Evolutionary conservation across 2,329 filamentous ascomycete genomes (phyloP), one percentile per base, ranked within the genome.

Genomic region (Didymella glomerata): DNA sequence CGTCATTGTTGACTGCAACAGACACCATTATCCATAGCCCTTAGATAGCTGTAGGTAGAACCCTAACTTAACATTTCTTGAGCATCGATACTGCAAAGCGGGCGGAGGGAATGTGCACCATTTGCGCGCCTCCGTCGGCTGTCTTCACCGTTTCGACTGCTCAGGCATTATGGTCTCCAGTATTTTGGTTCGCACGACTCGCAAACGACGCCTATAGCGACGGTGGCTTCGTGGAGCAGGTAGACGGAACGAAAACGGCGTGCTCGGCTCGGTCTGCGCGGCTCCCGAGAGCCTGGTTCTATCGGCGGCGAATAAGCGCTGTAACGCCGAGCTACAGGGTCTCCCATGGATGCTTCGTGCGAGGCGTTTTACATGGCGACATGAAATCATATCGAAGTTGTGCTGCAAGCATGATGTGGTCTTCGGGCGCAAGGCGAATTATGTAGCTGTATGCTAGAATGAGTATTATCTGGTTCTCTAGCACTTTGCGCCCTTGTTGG

Each of bases 41-140:
- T 30, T 59, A 59, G 56, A 70, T 73, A 73, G 68, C 65, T 66
- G 67, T 75, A 75, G 70, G 60, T 74, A 74, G 71, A 59, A 45
- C 5, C 46, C 13, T 32, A 42, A 62, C 46, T 11, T 24, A 42
- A 62, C 55, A 59, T 25, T 18, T 51, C 28, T 41, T 36, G 27
- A 44, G 48, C 44, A 22, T 22, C 28, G 10, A 34, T 1, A 32
- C 18, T 41, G 20, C 16, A 34, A 18, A 18, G 25, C 24, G 42
- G 41, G 14, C 22, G 22, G 14, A 9, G 27, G 14, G 13, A 32
- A 32, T 14, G 13, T 32, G 11, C 30, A 32, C 13, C 30, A 14
- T 14, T 16, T 32, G 30, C 14, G 20, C 13, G 16, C 10, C 13
- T 47, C 18, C 34, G 6, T 25, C 41, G 14, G 18, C 42, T 22